A percentile compares a stretch with the other conserved stretches of the same genome.
Conservation (phyloP, 2,329 filamentous ascomycete genomes). For the Pestalotiopsis sp. region DNA sequence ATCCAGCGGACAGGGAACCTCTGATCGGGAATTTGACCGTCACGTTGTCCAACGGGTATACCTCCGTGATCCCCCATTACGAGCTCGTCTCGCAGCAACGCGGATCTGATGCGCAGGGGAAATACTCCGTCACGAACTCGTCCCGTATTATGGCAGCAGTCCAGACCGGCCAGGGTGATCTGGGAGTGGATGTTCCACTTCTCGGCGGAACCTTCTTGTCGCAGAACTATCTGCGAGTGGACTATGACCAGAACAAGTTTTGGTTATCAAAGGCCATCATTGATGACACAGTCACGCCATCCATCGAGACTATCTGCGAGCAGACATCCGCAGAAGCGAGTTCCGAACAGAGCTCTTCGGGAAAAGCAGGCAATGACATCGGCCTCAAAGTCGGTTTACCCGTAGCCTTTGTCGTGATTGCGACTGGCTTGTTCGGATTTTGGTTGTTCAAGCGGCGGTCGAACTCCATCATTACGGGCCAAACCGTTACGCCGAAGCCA, state of each 20-base stretch:
- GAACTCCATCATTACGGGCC: neutral
- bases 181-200: constrained; percentile 18
- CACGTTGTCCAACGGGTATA: constrained; percentile 20
- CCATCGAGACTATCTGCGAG: constrained; percentile 1
- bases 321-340: neutral
- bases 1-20: constrained; percentile 13
- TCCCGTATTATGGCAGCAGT: constrained; percentile 16
- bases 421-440: neutral
- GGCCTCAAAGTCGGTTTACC: constrained; percentile 11
- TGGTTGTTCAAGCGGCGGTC: constrained; percentile 7
- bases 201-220: constrained; percentile 20
- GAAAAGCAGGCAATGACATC: neutral
- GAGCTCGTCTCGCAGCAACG: constrained; percentile 18
- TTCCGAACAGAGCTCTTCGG: neutral
- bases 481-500: neutral
- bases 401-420: constrained; percentile 1
- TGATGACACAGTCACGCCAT: neutral
- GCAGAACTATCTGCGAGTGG: constrained; percentile 20
- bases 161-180: constrained; percentile 16
- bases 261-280: constrained; percentile 16
- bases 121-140: constrained; percentile 17
- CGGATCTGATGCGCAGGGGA: constrained; percentile 18
- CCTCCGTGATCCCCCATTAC: constrained; percentile 21
- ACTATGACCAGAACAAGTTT: constrained; percentile 17
- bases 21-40: constrained; percentile 19